Evolutionary conservation across 306 rosid genomes (phyloP).

Genomic region (Citrullus amarus): DNA sequence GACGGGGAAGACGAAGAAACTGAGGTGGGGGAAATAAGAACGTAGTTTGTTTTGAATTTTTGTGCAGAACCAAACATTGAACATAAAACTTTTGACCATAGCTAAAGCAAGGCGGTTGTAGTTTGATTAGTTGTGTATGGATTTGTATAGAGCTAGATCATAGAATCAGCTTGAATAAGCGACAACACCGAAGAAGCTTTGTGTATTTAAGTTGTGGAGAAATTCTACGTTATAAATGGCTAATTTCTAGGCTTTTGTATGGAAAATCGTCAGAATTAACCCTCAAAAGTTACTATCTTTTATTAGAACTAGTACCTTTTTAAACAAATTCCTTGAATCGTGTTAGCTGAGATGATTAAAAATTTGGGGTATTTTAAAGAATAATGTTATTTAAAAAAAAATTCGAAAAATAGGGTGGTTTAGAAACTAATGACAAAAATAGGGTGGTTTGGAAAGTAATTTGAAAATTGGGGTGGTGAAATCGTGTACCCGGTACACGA

Average conservation of each 20-base stretch:
- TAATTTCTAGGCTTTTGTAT: background rate
- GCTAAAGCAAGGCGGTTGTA: background rate
- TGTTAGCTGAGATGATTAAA: too few species aligned
- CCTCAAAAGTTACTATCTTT: too few species aligned
- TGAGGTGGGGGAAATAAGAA: background rate
- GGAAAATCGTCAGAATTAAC: too few species aligned
- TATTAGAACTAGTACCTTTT: too few species aligned
- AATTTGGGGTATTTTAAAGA: too few species aligned
- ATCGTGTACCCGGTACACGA: too few species aligned
- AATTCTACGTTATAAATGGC: background rate
- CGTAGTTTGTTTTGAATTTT: background rate
- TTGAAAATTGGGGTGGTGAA: too few species aligned
- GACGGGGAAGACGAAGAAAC: constrained; percentile 7
- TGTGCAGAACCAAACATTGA: background rate
- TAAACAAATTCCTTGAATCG: too few species aligned
- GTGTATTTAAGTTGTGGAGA: background rate
- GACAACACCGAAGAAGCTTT: background rate
- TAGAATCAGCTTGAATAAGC: constrained; percentile 7
- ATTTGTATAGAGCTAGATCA: constrained; percentile 7
- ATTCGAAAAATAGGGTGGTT: too few species aligned
- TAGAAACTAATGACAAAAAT: too few species aligned
- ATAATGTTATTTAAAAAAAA: too few species aligned
- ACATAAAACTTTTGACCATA: background rate
- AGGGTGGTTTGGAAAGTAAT: too few species aligned
- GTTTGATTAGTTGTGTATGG: background rate